A percentile compares a stretch with the other conserved stretches of the same genome.
These are phyloP conservation scores for Sarocladium brachiariae DNA, from an alignment of 2,329 filamentous ascomycete species.

Conservation along the genomic window DNA sequence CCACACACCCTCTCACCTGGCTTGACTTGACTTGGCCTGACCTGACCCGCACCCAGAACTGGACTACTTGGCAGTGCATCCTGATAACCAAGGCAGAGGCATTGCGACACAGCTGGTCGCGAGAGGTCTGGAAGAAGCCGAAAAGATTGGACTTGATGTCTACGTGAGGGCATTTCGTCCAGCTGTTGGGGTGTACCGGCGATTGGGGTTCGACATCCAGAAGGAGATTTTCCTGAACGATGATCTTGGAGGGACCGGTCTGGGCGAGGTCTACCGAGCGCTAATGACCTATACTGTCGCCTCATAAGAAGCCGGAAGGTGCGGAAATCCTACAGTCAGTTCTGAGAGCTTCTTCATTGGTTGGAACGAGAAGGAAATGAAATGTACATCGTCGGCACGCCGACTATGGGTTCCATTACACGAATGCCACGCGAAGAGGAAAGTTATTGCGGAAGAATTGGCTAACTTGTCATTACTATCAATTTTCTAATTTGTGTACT, in stretches of 20 bases:
- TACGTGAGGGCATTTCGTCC: constrained; percentile 12
- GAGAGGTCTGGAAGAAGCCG: constrained; percentile 18
- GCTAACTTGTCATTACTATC: background rate
- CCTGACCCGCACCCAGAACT: constrained; percentile 12
- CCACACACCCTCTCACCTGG: too few relatives aligned
- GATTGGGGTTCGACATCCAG: constrained; percentile 10
- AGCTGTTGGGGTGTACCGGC: constrained; percentile 9
- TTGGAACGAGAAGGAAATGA: too few relatives aligned
- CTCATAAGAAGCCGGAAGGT: background rate
- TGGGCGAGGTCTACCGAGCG: constrained; percentile 10
- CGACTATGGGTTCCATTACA: too few relatives aligned
- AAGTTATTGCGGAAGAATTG: background rate
- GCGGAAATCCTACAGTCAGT: too few relatives aligned
- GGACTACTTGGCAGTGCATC: constrained; percentile 23
- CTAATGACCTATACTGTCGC: constrained; percentile 11
- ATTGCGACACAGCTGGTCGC: constrained; percentile 19
- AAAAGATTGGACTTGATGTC: constrained; percentile 18
- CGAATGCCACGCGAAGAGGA: background rate
- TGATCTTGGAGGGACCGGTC: constrained; percentile 6
- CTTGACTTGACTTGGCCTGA: too few relatives aligned
- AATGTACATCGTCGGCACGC: too few relatives aligned
- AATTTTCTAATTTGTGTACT: background rate
- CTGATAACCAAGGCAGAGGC: constrained; percentile 20
- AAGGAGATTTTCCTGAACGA: constrained; percentile 9
- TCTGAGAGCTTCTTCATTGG: too few relatives aligned